phyloP scores from a whole-genome alignment of 805 yeast species.

The Suhomyces xylopsoci region DNA sequence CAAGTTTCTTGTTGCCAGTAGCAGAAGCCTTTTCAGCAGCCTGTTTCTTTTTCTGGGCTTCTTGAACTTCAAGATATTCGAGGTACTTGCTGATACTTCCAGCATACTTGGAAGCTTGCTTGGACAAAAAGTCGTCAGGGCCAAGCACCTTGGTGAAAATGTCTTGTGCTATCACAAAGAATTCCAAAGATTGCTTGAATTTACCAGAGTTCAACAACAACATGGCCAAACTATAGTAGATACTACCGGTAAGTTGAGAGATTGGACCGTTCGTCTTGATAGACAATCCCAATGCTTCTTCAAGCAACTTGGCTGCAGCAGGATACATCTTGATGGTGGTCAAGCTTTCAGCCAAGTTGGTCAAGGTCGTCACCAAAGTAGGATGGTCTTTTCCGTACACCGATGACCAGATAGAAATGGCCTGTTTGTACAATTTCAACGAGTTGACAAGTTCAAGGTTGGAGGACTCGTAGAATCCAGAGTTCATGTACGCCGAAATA shows the following conservation, averaged over 20 bases:
- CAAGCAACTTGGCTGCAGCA: constrained; percentile 52
- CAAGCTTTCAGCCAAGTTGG: constrained; percentile 59
- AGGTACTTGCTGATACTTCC: constrained; percentile 52
- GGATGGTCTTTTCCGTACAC: constrained; percentile 69
- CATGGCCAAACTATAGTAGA: constrained; percentile 59
- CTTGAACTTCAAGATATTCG: constrained; percentile 38
- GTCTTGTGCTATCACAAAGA: constrained; percentile 53
- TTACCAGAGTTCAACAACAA: constrained; percentile 51
- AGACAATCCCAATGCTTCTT: constrained; percentile 52
- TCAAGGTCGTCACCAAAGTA: constrained; percentile 58
- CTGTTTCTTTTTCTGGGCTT: constrained; percentile 23
- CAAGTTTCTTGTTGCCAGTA: constrained; percentile 16
- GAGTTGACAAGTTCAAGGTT: constrained; percentile 59
- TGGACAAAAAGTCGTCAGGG: constrained; percentile 61
- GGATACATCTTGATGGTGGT: constrained; percentile 47
- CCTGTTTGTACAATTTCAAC: constrained; percentile 57
- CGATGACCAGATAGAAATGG: constrained; percentile 55
- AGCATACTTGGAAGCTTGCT: constrained; percentile 65
- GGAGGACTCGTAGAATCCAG: constrained; percentile 68
- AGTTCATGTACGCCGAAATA: constrained; percentile 64
- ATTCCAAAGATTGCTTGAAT: constrained; percentile 53
- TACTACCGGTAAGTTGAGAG: constrained; percentile 60
- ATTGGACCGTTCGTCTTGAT: constrained; percentile 51
- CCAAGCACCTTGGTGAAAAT: constrained; percentile 62
- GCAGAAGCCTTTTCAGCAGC: constrained; percentile 20